Evolutionary conservation across 2,329 filamentous ascomycete genomes (phyloP), one percentile per base, ranked within the genome.

Genomic region (Xylariaceae sp.): DNA sequence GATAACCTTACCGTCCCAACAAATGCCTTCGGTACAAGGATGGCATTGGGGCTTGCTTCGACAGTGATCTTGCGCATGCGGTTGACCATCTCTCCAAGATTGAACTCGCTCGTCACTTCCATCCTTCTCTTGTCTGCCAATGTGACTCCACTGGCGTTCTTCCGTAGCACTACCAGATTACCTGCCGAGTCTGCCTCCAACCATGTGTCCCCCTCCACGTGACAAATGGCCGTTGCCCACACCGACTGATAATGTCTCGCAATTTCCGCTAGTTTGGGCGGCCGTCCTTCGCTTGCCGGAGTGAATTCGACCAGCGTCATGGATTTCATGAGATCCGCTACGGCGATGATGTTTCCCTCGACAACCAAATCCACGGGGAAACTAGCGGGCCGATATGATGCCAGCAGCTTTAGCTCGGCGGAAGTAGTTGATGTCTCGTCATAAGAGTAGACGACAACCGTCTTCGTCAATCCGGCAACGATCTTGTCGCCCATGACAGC

Each of bases 281-380:
- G 72, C n/a, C 80, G 70, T 1, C 80, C 82, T 3, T 81, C 72
- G 18, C 76, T 69, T 2, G 83, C 79, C 2, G 79, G 78, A 0
- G 78, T 75, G 65, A 87, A 94, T 65, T 94, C 79, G 9, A 97
- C 76, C 6, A 97, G 74, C 1, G 88, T 86, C 19, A 96, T 77
- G 1, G 90, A 96, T 72, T 97, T 97, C 89, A 96, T 97, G 42
- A 99, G 74, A 65, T 99, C 94, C 0, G 87, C 89, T 10, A 97
- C 85, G 0, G 89, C 90, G 56, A 99, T 92, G 19, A 82, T 77
- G 60, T 87, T 85, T 1, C 81, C 88, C 1, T 83, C 82, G 13
- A 97, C 80, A 10, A 86, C 84, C 6, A 97, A 69, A 60, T 93
- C 89, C 14, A 96, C 83, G 0, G 94, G 92, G 31, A 89, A 89